phyloP scores from a whole-genome alignment of 169 alveolate genomes.

The Cryptosporidium viatorum region DNA sequence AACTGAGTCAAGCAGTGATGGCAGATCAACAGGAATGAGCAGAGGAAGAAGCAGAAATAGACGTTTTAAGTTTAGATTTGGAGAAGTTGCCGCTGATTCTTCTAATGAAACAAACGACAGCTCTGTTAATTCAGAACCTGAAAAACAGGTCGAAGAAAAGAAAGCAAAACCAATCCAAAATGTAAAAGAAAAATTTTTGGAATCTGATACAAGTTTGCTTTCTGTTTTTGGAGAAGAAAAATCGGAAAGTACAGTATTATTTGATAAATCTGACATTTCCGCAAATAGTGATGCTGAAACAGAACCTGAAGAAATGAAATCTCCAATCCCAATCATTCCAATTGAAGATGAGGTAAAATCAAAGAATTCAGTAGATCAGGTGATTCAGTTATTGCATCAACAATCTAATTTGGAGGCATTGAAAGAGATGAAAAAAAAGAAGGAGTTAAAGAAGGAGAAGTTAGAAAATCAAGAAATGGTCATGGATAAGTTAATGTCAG shows the following conservation, averaged over 20 bases:
- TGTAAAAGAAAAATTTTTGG: not conserved
- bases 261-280: not conserved
- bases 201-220: not conserved
- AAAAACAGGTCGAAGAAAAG: too few species aligned
- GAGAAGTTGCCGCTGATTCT: not conserved
- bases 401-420: conserved; percentile 17
- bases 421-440: not conserved
- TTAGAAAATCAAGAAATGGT: conserved; percentile 26
- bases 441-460: not conserved
- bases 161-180: too few species aligned
- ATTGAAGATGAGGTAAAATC: not conserved
- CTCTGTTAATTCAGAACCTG: not conserved
- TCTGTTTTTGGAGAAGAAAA: not conserved
- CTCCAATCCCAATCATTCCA: conserved; percentile 18
- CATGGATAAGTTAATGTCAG: conserved; percentile 32
- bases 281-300: not conserved
- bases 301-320: not conserved
- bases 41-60: conserved; percentile 36
- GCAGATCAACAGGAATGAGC: not conserved
- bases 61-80: conserved; percentile 2
- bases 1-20: conserved; percentile 11
- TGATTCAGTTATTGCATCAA: conserved; percentile 21
- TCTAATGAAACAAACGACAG: not conserved
- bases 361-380: conserved; percentile 10
- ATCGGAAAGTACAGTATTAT: not conserved